Evolutionary conservation across 495 filamentous ascomycete species (phyloP).

Genomic region (Penicillium cataractarum): DNA sequence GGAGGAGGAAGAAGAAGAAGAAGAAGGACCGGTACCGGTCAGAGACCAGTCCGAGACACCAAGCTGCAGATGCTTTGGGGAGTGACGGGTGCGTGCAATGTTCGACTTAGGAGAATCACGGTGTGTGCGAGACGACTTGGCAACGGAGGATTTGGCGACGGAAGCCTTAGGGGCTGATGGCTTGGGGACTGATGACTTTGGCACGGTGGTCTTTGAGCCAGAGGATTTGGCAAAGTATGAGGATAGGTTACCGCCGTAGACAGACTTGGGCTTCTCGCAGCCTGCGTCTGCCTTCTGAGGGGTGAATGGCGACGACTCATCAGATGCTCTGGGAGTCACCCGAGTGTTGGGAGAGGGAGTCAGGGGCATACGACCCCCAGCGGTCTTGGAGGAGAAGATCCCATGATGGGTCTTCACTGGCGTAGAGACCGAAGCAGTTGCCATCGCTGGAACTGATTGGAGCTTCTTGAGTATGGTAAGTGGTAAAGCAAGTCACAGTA

Average conservation of each 20-base stretch:
- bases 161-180: conserved; percentile 28
- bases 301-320: conserved; percentile 62
- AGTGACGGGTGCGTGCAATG: conserved; percentile 72
- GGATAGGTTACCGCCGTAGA: conserved; percentile 73
- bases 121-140: conserved; percentile 40
- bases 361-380: conserved; percentile 90
- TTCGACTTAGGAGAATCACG: conserved; percentile 91
- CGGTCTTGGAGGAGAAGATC: conserved; percentile 89
- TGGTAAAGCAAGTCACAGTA: conserved; percentile 14
- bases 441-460: conserved; percentile 62
- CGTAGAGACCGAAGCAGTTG: conserved; percentile 84
- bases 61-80: conserved; percentile 83
- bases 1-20: conserved; percentile 57
- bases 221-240: conserved; percentile 78
- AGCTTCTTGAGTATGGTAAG: conserved; percentile 25
- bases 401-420: conserved; percentile 92
- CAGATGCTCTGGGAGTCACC: conserved; percentile 53
- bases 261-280: conserved; percentile 61
- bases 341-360: conserved; percentile 83
- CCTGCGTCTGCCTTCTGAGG: conserved; percentile 63
- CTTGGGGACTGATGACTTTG: conserved; percentile 30
- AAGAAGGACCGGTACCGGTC: conserved; percentile 73
- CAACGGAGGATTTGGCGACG: conserved; percentile 23
- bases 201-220: conserved; percentile 60
- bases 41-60: conserved; percentile 92